Evolutionary conservation across 495 filamentous ascomycete genomes (phyloP).

Genomic region (Immersiella caudata): DNA sequence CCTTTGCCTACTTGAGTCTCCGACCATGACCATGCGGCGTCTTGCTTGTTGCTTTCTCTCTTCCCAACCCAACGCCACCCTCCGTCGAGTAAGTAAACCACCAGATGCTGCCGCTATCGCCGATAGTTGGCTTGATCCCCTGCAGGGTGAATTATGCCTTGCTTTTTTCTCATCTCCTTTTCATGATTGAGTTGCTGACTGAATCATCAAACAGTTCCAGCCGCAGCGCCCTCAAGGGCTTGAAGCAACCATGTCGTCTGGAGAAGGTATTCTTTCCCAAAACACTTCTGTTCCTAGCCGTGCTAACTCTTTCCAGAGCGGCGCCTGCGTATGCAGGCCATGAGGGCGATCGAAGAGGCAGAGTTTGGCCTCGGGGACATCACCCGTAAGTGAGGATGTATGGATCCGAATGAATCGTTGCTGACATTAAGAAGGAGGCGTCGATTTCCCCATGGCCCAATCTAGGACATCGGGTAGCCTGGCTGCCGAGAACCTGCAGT

Average conservation of each 20-base stretch:
- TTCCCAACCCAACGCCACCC: too few species aligned
- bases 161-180: too few species aligned
- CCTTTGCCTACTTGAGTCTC: too few species aligned
- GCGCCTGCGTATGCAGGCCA: background rate
- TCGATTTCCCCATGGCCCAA: background rate
- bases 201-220: background rate
- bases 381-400: slow-evolving; percentile 16
- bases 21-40: too few species aligned
- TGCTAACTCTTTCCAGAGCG: background rate
- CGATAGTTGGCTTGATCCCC: too few species aligned
- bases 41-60: too few species aligned
- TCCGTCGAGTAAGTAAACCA: too few species aligned
- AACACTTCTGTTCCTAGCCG: background rate
- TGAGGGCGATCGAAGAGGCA: slow-evolving; percentile 21
- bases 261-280: background rate
- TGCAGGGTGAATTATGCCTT: too few species aligned
- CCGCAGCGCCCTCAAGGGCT: too few species aligned
- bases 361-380: slow-evolving; percentile 24
- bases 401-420: background rate
- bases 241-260: background rate
- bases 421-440: background rate
- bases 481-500: background rate
- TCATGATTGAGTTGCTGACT: background rate
- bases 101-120: too few species aligned
- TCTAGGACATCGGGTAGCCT: background rate